Evolutionary conservation across 805 yeast genomes (phyloP), one percentile per base, ranked within the genome.

Genomic region (Brettanomyces naardenensis): DNA sequence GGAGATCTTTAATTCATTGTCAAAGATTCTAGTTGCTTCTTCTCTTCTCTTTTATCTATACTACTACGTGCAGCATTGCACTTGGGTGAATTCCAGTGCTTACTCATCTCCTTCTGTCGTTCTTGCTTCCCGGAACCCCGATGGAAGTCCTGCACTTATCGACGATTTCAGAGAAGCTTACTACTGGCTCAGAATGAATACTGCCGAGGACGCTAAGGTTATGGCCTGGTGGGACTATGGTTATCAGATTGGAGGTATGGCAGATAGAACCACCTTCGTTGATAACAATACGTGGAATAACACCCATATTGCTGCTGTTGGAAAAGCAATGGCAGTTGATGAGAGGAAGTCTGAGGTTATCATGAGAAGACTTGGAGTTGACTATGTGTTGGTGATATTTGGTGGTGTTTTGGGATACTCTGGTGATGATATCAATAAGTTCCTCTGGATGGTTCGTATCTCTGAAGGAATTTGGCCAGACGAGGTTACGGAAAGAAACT

Each of bases 151-250:
- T 48, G 70, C 73, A 43, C 66, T 90, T 48, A 92, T 92, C 54
- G 99, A 92, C 61, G 99, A 92, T 62, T 92, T 81, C 70, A 79
- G 99, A 65, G 99, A 92, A 69, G 98, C 97, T 9, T 92, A 92
- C 68, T 92, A 90, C 61, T 92, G 98, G 98, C 69, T 92, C 52
- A 79, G 98, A 56, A 89, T 90, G 95, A 92, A 92, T 66, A 92
- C 98, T 1, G 78, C 84, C 3, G 96, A 92, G 59, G 97, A 92
- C 58, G 84, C 97, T 26, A 89, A 85, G 61, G 83, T 92, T 44
- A 87, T 94, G 82, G 81, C 97, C 9, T 92, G 99, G 98, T 92
- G 99, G 99, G 98, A 94, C 68, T 94, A 94, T 57, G 99, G 99
- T 39, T 92, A 92, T 64, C 99, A 92, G 68, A 92, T 92, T 54